Percentiles rank a stretch among this genome's conserved stretches.
phyloP scores from a whole-genome alignment of 768 basidiomycete genomes.

The Auricularia sp. region DNA sequence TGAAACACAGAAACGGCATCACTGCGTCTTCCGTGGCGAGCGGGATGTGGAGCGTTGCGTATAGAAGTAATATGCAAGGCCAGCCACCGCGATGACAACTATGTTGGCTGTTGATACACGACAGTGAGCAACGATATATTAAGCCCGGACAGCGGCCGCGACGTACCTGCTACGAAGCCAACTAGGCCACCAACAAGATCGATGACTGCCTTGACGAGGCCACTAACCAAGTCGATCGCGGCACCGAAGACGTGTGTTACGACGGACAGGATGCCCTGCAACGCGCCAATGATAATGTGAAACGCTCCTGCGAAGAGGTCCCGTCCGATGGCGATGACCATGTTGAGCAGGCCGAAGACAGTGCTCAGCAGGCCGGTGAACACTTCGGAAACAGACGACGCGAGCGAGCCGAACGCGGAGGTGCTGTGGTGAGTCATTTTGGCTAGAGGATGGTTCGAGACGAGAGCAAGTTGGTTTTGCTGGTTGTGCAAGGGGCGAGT shows the following conservation, averaged over 20 bases:
- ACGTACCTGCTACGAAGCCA: not conserved
- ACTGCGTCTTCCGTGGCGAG: not conserved
- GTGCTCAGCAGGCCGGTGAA: not conserved
- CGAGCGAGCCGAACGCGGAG: not conserved
- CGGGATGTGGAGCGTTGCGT: not conserved
- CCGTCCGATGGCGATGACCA: not conserved
- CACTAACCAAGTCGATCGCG: not conserved
- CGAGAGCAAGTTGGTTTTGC: not conserved
- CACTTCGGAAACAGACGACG: not conserved
- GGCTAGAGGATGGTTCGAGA: not conserved
- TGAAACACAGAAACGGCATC: not conserved
- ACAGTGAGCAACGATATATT: not conserved
- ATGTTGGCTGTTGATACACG: not conserved
- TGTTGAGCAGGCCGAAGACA: not conserved
- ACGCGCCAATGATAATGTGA: not conserved
- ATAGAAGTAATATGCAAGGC: not conserved
- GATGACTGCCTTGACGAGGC: constrained; percentile 1
- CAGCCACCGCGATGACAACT: not conserved
- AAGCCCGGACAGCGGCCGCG: not conserved
- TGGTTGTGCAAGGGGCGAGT: no score
- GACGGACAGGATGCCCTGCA: not conserved
- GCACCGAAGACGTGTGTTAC: not conserved
- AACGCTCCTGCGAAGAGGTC: not conserved
- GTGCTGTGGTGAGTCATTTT: not conserved
- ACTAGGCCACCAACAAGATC: not conserved